These are phyloP conservation scores for Yamadazyma laniorum DNA, from an alignment of 805 yeast genomes.

Conservation along the genomic window DNA sequence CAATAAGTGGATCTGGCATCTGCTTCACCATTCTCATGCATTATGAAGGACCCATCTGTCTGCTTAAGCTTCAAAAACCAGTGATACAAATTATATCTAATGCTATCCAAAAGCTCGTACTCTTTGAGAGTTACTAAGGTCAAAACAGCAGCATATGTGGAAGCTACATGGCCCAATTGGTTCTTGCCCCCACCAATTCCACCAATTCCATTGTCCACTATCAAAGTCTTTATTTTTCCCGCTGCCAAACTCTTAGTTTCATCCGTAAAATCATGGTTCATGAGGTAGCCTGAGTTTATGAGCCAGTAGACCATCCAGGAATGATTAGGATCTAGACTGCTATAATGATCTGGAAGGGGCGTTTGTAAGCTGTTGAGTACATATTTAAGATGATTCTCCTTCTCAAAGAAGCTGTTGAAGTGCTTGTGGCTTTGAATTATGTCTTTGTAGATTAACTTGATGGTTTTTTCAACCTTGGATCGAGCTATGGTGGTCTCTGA, in stretches of 20 bases:
- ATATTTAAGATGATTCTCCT: constrained; percentile 43
- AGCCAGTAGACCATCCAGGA: constrained; percentile 92
- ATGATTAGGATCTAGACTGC: constrained; percentile 79
- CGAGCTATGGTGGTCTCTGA: constrained; percentile 41
- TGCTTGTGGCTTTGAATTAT: constrained; percentile 11
- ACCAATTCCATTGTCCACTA: constrained; percentile 31
- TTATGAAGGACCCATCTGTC: constrained; percentile 70
- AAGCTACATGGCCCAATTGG: constrained; percentile 81
- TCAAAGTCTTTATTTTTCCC: constrained; percentile 24
- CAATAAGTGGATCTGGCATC: constrained; percentile 89
- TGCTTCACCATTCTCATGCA: constrained; percentile 76
- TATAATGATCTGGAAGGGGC: constrained; percentile 51
- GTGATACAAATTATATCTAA: constrained; percentile 42
- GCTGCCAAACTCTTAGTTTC: constrained; percentile 5
- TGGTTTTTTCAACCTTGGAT: constrained; percentile 25
- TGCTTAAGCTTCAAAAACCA: constrained; percentile 71
- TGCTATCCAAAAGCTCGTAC: constrained; percentile 24
- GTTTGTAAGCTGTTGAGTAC: constrained; percentile 31
- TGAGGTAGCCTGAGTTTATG: constrained; percentile 41
- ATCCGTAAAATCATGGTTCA: constrained; percentile 11
- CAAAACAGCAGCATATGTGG: constrained; percentile 75
- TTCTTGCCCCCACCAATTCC: constrained; percentile 87
- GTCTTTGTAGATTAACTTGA: constrained; percentile 30
- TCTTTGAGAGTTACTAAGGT: constrained; percentile 56
- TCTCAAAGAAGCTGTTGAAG: constrained; percentile 16